Evolutionary conservation across 2,329 filamentous ascomycete species (phyloP), one percentile per base, ranked within the genome.

Genomic region (Fusarium buxicola): DNA sequence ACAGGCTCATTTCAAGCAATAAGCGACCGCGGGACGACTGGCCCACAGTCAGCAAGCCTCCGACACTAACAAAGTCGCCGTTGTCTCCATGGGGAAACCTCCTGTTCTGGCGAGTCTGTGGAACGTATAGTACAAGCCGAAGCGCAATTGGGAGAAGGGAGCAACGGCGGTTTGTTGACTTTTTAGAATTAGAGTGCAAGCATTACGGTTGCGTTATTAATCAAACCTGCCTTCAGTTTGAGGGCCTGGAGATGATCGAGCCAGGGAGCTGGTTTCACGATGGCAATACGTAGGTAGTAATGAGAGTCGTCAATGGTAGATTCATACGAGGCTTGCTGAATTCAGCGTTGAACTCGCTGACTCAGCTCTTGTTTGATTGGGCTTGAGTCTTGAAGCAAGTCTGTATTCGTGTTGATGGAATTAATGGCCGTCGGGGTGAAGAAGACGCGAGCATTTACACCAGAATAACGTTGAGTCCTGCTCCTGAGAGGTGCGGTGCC

Each of bases 1-100:
- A 64, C 68, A 69, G 57, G 57, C 54, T 61, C 65, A 54, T 57
- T 63, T 66, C 67, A 48, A 47, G 36, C 43, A 58, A 60, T 60
- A 68, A 58, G 52, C 56, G 62, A 64, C 51, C 31, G 35, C 15
- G 35, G 58, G 46, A 48, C 32, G 52, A 51, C 39, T 43, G 50
- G 31, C 45, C 30, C 34, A 60, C 46, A 35, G 24, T 28, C 35
- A 63, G 54, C 55, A 55, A 58, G 28, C 54, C 45, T 61, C 61
- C 57, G 61, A 49, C 52, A 35, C 39, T 44, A 46, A 48, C 52
- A 40, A 63, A 54, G 41, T 55, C 57, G 44, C 32, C 55, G 55
- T 45, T 31, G 32, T 53, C 57, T 62, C 55, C 35, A 60, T 56
- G 56, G 48, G 45, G 53, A 38, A 52, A 45, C 32, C 30, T 36